Evolutionary conservation across 108 stramenopile species (phyloP).

Genomic region (Cylindrotheca fusiformis): DNA sequence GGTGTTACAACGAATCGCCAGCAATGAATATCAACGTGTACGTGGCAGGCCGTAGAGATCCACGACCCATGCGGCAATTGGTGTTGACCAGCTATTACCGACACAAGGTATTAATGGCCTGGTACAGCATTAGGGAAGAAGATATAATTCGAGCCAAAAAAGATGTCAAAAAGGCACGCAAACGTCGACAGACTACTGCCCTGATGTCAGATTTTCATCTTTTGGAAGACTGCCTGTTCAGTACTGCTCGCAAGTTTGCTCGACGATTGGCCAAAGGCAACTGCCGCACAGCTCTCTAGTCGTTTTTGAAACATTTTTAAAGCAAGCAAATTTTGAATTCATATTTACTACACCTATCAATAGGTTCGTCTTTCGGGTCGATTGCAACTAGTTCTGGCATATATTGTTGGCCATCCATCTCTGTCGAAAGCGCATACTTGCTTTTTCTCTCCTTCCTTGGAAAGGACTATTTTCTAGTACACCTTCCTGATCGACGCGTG

Average conservation of each 20-base stretch:
- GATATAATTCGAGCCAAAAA: slow-evolving; percentile 20
- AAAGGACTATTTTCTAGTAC: no score
- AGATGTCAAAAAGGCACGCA: slow-evolving; percentile 4
- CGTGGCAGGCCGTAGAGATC: neutral
- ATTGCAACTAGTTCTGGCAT: no score
- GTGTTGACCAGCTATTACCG: neutral
- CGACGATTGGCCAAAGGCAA: no score
- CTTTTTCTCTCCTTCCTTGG: no score
- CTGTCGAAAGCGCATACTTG: no score
- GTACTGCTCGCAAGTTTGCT: slow-evolving; percentile 28
- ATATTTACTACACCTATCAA: no score
- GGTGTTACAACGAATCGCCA: slow-evolving; percentile 5
- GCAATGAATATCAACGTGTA: slow-evolving; percentile 14
- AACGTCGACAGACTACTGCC: slow-evolving; percentile 19
- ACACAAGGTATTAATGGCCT: neutral
- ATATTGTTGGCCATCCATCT: no score
- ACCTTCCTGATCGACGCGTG: no score
- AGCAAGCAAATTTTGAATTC: no score
- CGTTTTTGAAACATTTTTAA: no score
- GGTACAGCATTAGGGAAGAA: neutral
- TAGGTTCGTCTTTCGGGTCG: no score
- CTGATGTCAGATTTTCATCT: slow-evolving; percentile 8
- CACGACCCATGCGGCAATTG: neutral
- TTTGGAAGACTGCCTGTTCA: slow-evolving; percentile 23
- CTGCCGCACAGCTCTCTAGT: no score